Percentiles rank a stretch among this genome's conserved stretches.
Evolutionary conservation across 192 early-diverging fungal genomes (phyloP).

Genomic region (Funneliformis mosseae): DNA sequence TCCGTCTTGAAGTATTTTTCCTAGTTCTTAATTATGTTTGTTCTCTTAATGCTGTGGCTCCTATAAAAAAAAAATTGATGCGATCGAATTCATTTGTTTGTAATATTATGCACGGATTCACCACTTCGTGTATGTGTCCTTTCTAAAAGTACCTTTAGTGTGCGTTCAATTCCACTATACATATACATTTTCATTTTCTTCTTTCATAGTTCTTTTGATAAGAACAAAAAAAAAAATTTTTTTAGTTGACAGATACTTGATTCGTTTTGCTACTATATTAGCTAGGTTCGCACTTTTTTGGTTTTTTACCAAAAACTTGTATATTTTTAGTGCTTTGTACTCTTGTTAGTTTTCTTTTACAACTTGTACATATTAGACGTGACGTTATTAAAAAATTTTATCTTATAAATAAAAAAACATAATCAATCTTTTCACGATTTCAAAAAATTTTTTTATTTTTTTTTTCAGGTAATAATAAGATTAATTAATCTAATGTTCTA

Average conservation of each 20-base stretch:
- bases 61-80: neutral
- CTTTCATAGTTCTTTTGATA: slow-evolving; percentile 4
- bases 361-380: slow-evolving; percentile 25
- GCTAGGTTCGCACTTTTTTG: slow-evolving; percentile 13
- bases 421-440: neutral
- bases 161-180: neutral
- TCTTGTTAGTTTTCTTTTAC: neutral
- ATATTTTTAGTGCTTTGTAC: slow-evolving; percentile 21
- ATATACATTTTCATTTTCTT: neutral
- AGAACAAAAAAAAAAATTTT: slow-evolving; percentile 19
- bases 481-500: neutral
- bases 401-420: slow-evolving; percentile 5
- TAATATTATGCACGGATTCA: neutral
- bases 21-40: neutral
- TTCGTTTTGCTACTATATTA: slow-evolving; percentile 20
- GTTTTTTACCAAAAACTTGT: slow-evolving; percentile 15
- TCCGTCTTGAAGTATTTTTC: slow-evolving; percentile 26
- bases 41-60: neutral
- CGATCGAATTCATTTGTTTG: slow-evolving; percentile 12
- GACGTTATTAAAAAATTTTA: slow-evolving; percentile 1
- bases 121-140: neutral
- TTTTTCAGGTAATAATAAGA: no score
- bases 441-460: neutral
- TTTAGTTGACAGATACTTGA: slow-evolving; percentile 4
- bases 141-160: neutral